phyloP scores from a whole-genome alignment of 495 filamentous ascomycete genomes.

The Hypoxylon trugodes region DNA sequence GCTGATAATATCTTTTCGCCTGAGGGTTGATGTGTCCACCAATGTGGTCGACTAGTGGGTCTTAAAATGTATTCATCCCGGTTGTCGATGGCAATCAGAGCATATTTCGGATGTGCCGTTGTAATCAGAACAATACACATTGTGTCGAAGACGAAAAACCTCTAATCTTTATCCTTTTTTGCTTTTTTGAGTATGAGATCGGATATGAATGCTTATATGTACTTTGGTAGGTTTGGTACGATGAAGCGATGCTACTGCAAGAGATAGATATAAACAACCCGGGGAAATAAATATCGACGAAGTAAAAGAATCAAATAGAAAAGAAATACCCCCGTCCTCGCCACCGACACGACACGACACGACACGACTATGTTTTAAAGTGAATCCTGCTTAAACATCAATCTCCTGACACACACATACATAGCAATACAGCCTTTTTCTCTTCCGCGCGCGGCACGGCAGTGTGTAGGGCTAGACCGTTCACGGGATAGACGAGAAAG shows the following conservation, averaged over 20 bases:
- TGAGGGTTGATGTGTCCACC: conserved; percentile 70
- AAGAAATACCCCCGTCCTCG: conserved; percentile 13
- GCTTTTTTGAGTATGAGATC: background rate
- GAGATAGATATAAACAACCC: conserved; percentile 10
- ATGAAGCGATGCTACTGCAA: background rate
- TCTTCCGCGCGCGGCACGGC: conserved; percentile 6
- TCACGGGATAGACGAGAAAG: conserved; percentile 15
- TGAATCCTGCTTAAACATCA: conserved; percentile 7
- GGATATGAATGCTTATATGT: conserved; percentile 4
- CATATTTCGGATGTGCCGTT: conserved; percentile 88
- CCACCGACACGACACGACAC: conserved; percentile 29
- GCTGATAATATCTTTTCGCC: conserved; percentile 58
- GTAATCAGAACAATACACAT: conserved; percentile 97
- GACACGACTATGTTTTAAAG: conserved; percentile 19
- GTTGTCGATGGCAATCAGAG: conserved; percentile 90
- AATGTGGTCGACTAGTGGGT: conserved; percentile 82
- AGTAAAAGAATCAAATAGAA: conserved; percentile 5
- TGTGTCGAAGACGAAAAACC: conserved; percentile 23
- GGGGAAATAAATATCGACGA: conserved; percentile 29
- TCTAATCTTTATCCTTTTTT: background rate
- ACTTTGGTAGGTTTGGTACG: background rate
- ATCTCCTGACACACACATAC: conserved; percentile 26
- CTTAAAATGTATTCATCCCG: conserved; percentile 94
- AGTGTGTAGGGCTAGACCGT: conserved; percentile 11
- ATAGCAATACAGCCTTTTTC: conserved; percentile 8